A percentile compares a stretch with the other conserved stretches of the same genome.
These are phyloP conservation scores for Schizochytrium sp. DNA, from an alignment of 108 stramenopile genomes.

Conservation along the genomic window DNA sequence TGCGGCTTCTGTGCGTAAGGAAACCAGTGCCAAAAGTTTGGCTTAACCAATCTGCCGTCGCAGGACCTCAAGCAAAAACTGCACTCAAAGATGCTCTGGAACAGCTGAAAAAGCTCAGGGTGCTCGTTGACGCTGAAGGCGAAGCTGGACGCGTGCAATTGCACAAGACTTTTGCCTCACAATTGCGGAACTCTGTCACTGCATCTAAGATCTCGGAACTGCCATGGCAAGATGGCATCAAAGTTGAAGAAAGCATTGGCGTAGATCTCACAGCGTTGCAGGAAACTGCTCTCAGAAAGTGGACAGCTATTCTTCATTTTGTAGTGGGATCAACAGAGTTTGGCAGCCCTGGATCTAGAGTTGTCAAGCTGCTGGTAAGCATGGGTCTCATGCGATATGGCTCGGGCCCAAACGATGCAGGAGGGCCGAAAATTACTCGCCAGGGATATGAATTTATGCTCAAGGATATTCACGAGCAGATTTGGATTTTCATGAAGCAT, in stretches of 20 bases:
- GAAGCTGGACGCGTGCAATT: background rate
- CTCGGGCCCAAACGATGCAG: background rate
- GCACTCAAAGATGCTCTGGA: conserved; percentile 21
- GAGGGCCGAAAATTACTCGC: background rate
- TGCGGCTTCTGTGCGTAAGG: background rate
- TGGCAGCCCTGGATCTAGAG: conserved; percentile 5
- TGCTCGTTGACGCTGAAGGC: background rate
- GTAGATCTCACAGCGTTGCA: background rate
- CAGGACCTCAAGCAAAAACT: conserved; percentile 3
- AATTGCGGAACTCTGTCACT: background rate
- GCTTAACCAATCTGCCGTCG: background rate
- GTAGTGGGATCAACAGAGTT: conserved; percentile 9
- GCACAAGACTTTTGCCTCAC: conserved; percentile 10
- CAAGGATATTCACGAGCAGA: conserved; percentile 34
- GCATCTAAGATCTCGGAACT: background rate
- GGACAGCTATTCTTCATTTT: conserved; percentile 40
- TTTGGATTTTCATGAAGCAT: conserved; percentile 53
- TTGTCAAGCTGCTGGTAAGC: conserved; percentile 43
- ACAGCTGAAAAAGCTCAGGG: conserved; percentile 15
- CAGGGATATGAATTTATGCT: conserved; percentile 51
- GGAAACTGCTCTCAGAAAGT: background rate
- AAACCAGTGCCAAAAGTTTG: background rate
- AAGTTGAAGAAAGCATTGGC: background rate
- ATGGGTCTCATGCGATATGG: conserved; percentile 43
- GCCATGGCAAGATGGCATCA: conserved; percentile 28